Evolutionary conservation across 208 protist species (phyloP).

Genomic region (Entamoeba invadens): DNA sequence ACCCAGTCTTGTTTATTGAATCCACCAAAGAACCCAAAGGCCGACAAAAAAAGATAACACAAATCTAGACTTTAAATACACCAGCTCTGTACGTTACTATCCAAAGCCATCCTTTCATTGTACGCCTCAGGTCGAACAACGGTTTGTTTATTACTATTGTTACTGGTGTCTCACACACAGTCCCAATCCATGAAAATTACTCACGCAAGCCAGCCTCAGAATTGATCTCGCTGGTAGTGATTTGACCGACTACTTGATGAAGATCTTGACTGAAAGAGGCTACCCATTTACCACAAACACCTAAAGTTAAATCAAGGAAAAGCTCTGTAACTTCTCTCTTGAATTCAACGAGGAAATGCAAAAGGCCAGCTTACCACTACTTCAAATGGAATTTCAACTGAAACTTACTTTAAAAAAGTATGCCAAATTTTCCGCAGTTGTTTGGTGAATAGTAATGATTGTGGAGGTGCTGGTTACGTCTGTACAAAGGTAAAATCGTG

Average conservation of each 20-base stretch:
- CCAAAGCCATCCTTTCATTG: conserved; percentile 32
- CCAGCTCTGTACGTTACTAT: conserved; percentile 32
- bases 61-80: conserved; percentile 37
- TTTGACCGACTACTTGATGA: conserved; percentile 52
- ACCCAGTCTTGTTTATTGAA: conserved; percentile 76
- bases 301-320: conserved; percentile 60
- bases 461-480: too few relatives aligned
- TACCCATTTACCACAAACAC: conserved; percentile 47
- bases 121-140: conserved; percentile 43
- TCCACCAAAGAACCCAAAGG: conserved; percentile 66
- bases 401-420: too few relatives aligned
- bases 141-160: conserved; percentile 17
- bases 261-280: conserved; percentile 42
- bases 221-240: conserved; percentile 57
- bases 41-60: conserved; percentile 50
- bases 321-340: conserved; percentile 48
- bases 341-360: conserved; percentile 84
- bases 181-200: conserved; percentile 71
- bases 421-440: too few relatives aligned
- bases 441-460: too few relatives aligned
- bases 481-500: too few relatives aligned
- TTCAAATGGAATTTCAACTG: too few relatives aligned
- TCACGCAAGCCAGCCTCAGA: conserved; percentile 48
- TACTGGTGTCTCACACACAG: conserved; percentile 68
- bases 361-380: conserved; percentile 28